Base-by-base conservation (phyloP, 1,139 yeast species). In the Hyphopichia khmerensis region DNA sequence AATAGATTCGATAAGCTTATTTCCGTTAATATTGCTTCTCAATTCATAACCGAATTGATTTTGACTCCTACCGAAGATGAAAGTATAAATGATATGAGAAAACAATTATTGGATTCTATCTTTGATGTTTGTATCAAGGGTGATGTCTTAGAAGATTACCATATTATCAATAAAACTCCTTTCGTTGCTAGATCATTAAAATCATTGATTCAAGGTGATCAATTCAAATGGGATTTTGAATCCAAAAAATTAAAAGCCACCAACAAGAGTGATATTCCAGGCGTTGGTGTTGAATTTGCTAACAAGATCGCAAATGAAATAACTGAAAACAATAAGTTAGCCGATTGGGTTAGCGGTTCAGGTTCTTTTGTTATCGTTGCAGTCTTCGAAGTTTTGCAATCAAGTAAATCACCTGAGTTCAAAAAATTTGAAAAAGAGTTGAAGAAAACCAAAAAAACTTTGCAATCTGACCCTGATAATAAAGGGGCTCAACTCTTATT, bases 361-460 rank as follows among this genome's bases (percentile, higher is more conserved):
- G 87, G 95, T 30, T 84, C 96, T 3, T 91, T 93, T 59, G 89
- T 88, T 15, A 73, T 91, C 40, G 91, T 89, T 37, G 77, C 90
- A 2, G 63, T 82, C 13, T 78, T 65, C 52, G 95, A 86, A 62
- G 75, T 75, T n/a, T 68, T 72, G 56, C 56, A 63, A 43, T 48
- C 60, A 36, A 57, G 61, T 21, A 58, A 61, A 27, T 50, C 58
- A n/a, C 60, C 49, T 52, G 67, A 59, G 45, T 72, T 63, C 57
- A 75, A 62, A 60, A 62, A 66, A 33, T 79, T 89, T 49, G 59
- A 70, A 48, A 72, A 77, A 57, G 76, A 69, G 33, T 67, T 88
- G 57, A 78, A 77, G 56, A 73, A 75, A 48, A 60, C 78, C 45
- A 74, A 77, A 59, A 76, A 79, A 48, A 59, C 68, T 33, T 66